Percentiles rank a stretch among this genome's conserved stretches.
Conservation (phyloP, 1,284 basidiomycete species). For the Rhizoctonia solani region DNA sequence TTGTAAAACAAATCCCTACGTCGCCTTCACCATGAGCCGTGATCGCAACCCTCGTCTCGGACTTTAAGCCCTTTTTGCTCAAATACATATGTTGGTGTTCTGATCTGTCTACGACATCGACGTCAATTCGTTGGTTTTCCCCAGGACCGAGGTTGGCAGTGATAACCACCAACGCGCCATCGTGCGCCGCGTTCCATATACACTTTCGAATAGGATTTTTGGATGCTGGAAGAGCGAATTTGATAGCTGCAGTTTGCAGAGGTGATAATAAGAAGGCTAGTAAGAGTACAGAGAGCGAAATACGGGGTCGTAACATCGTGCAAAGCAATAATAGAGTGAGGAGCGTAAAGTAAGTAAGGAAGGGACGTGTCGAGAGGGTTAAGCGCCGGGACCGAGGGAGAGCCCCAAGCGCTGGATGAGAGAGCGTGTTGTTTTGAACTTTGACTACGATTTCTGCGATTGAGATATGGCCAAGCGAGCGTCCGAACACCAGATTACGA, state of each 20-base stretch:
- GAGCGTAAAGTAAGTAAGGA: neutral
- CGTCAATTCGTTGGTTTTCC: constrained; percentile 78
- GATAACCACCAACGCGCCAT: constrained; percentile 86
- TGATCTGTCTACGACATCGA: constrained; percentile 92
- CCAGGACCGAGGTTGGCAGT: constrained; percentile 87
- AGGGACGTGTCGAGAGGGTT: constrained; percentile 22
- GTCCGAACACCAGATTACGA: constrained; percentile 23
- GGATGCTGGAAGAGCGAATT: constrained; percentile 74
- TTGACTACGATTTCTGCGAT: neutral
- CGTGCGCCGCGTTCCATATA: constrained; percentile 91
- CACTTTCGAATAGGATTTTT: constrained; percentile 77
- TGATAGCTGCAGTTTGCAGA: constrained; percentile 60
- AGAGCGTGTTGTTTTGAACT: neutral
- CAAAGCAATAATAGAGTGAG: constrained; percentile 9
- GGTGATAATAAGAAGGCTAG: constrained; percentile 10
- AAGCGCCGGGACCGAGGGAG: constrained; percentile 3
- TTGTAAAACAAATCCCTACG: constrained; percentile 93
- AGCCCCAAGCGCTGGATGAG: neutral
- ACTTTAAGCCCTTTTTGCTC: constrained; percentile 84
- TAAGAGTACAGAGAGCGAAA: constrained; percentile 12
- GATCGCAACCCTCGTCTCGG: constrained; percentile 90
- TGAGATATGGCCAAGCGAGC: constrained; percentile 21
- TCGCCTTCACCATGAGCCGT: constrained; percentile 94
- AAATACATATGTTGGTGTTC: constrained; percentile 89
- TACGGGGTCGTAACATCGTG: constrained; percentile 13